Base-by-base conservation (phyloP, 2,329 filamentous ascomycete genomes). In the Blastomyces gilchristii region DNA sequence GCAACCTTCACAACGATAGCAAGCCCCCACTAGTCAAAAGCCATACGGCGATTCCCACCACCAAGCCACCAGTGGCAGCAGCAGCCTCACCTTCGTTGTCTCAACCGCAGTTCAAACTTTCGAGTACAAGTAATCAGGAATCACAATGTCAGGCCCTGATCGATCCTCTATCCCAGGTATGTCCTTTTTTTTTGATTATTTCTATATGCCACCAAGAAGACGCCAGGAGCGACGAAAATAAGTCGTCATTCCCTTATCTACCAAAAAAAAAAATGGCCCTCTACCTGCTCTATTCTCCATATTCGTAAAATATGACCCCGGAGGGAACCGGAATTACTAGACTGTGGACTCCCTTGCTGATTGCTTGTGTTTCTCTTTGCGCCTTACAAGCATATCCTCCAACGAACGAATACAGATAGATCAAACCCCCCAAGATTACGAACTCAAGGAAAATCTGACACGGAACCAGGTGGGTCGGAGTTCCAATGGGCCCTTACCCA, bases 91-190 rank as follows among this genome's bases (percentile, higher is more conserved):
- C 39, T 31, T 37, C 59, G 11, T 7, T 50, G 37, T 53, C 45
- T 52, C 59, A 53, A 31, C 16, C 22, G n/a, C 47, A 52, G n/a
- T 22, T 43, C 39, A 58, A 58, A 58, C n/a, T 12, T 22, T 43
- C 56, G 12, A 45, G 22, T 45, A 14, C 56, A 18, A 58, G 22
- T 39, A 58, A 58, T 31, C 56, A 45, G 9, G 41, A 60, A n/a
- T 47, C 41, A 22, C 41, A 22, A 47, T 12, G 31, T n/a, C 53
- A 61, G 18, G 52, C 63, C 16, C 65, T 62, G 37, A 86, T 87
- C 65, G 86, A 89, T 73, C 86, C 86, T 63, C 77, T 88, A 67
- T 88, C 86, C 60, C 84, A 88, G 75, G 85, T 88, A 81, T 67
- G 81, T 64, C 60, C 49, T 53, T 45, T 28, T 28, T n/a, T 45